Base-by-base conservation (phyloP, 352 stramenopile genomes). In the Pythium phragmitis region DNA sequence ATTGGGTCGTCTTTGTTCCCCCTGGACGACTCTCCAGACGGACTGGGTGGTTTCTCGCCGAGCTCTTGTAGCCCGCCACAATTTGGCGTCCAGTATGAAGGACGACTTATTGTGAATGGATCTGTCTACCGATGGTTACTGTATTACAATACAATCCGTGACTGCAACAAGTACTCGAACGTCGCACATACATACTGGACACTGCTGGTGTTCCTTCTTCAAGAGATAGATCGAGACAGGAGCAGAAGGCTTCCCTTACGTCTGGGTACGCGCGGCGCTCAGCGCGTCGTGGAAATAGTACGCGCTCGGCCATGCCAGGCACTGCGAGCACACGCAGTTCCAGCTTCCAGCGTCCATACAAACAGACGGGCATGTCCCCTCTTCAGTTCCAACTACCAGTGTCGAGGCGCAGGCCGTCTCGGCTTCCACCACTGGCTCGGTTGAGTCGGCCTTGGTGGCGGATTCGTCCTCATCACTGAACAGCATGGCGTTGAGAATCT, bases 401-500 rank as follows among this genome's bases (percentile, higher is more conserved):
- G 26, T 3, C 26, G 26, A 30, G 26, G 4, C 26, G 4, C 26
- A 30, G 0, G 4, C 26, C 26, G 26, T 30, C 26, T 30, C 37
- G 37, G 37, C 9, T 42, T 12, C 37, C 37, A 17, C 37, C 37
- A 42, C 14, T 4, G 37, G 37, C 9, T 42, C 37, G 37, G 14
- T 12, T 17, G 37, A 16, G 2, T 42, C 37, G 9, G 37, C 6
- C 2, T 9, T 42, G 3, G 14, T 17, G 9, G 14, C 2, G 14
- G 47, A 45, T 17, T 61, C 46, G 26, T 70, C 51, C 36, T 67
- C 51, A 21, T 67, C 57, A 21, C 46, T 43, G 45, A 68, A 63
- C 13, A 68, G 47, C 52, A 63, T 57, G n/a, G 61, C 54, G 52
- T 57, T 63, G 8, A 63, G 39, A 36, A 68, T 68, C 53, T 46